A percentile compares a stretch with the other conserved stretches of the same genome.
phyloP scores from a whole-genome alignment of 495 filamentous ascomycete genomes.

The Xylaria bambusicola region DNA sequence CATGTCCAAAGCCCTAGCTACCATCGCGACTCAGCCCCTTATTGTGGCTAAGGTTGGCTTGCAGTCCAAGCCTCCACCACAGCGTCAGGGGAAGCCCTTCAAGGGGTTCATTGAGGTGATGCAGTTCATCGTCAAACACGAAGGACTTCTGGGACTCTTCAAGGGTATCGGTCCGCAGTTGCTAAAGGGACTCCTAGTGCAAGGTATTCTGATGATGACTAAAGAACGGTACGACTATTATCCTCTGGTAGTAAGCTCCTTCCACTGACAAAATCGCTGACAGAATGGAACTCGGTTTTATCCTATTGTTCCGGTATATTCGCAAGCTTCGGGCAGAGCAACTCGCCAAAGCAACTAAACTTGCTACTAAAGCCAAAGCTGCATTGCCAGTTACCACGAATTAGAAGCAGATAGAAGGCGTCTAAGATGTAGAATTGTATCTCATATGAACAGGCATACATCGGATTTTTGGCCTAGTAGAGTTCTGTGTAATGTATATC shows the following conservation, averaged over 20 bases:
- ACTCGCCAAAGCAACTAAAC: constrained; percentile 65
- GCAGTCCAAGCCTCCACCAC: constrained; percentile 86
- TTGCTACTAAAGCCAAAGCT: constrained; percentile 55
- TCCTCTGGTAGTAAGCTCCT: neutral
- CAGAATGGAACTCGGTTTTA: constrained; percentile 88
- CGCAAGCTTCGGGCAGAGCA: constrained; percentile 69
- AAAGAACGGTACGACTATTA: constrained; percentile 78
- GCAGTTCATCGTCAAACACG: constrained; percentile 85
- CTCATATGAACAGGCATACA: neutral
- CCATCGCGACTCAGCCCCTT: constrained; percentile 88
- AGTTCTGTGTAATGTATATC: no score
- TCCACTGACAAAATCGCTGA: constrained; percentile 25
- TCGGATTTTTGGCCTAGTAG: neutral
- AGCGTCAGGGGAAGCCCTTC: constrained; percentile 86
- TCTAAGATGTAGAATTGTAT: neutral
- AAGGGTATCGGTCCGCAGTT: constrained; percentile 97
- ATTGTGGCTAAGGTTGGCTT: constrained; percentile 98
- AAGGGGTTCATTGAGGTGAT: constrained; percentile 95
- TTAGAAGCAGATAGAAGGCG: constrained; percentile 26
- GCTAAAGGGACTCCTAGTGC: constrained; percentile 87
- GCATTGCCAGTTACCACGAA: constrained; percentile 49
- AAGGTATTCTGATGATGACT: constrained; percentile 98
- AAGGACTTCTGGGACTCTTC: constrained; percentile 81
- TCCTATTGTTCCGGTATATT: constrained; percentile 82
- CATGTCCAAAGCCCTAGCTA: constrained; percentile 89